These are phyloP conservation scores for Gigaspora rosea DNA, from an alignment of 192 early-diverging fungal species.

Conservation along the genomic window DNA sequence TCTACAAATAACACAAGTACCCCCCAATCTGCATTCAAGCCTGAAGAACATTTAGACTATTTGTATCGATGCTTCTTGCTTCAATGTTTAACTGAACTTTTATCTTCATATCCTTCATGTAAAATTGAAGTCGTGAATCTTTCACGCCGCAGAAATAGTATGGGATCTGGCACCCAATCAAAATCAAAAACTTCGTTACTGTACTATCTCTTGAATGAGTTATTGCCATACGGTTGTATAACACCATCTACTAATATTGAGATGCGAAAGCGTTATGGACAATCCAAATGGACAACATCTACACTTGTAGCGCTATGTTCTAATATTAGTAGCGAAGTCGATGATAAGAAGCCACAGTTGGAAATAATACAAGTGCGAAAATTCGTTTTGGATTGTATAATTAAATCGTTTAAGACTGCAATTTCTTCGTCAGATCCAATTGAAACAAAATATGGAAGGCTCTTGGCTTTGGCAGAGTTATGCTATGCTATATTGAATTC, in stretches of 20 bases:
- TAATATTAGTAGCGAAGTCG: slow-evolving; percentile 42
- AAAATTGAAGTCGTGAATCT: slow-evolving; percentile 70
- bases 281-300: slow-evolving; percentile 70
- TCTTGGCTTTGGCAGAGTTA: slow-evolving; percentile 68
- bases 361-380: slow-evolving; percentile 63
- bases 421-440: slow-evolving; percentile 50
- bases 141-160: slow-evolving; percentile 45
- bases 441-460: slow-evolving; percentile 66
- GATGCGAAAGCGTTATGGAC: slow-evolving; percentile 56
- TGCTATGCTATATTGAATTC: slow-evolving; percentile 67
- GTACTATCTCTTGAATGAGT: slow-evolving; percentile 63
- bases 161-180: slow-evolving; percentile 35
- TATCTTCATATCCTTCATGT: slow-evolving; percentile 83
- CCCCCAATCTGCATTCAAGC: slow-evolving; percentile 26
- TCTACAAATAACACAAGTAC: neutral
- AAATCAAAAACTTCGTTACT: slow-evolving; percentile 55
- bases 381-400: slow-evolving; percentile 68
- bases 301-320: slow-evolving; percentile 64
- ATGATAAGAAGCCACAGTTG: slow-evolving; percentile 54
- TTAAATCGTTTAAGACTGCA: slow-evolving; percentile 64
- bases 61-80: slow-evolving; percentile 70
- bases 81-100: slow-evolving; percentile 83
- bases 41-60: slow-evolving; percentile 36
- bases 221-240: slow-evolving; percentile 61
- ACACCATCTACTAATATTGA: slow-evolving; percentile 47